Evolutionary conservation across 129 eudicot species (phyloP).

Genomic region (Centaurea solstitialis): DNA sequence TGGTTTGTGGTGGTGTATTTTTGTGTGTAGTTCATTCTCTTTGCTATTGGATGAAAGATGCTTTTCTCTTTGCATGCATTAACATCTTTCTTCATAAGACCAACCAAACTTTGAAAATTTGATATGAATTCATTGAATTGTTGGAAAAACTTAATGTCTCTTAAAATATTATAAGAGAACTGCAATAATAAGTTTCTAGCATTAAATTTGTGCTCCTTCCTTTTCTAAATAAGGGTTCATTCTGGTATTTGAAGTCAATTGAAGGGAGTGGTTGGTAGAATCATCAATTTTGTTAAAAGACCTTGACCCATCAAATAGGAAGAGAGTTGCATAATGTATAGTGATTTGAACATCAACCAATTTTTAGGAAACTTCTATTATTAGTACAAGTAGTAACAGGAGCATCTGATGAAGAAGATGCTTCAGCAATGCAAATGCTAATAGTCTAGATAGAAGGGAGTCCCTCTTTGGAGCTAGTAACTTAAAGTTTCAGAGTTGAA

Average conservation of each 20-base stretch:
- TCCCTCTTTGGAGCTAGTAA: not conserved
- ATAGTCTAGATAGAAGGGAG: not conserved
- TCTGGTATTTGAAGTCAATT: not conserved
- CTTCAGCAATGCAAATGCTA: not conserved
- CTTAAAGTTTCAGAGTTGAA: not conserved
- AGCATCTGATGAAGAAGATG: not conserved
- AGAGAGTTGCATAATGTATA: not conserved
- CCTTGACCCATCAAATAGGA: not conserved
- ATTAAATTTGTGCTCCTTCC: not conserved
- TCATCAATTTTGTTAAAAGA: not conserved
- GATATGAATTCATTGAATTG: not conserved
- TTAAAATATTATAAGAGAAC: not conserved
- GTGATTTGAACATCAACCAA: not conserved
- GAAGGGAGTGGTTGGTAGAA: not conserved
- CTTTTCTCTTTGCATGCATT: not conserved
- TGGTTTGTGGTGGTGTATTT: not conserved
- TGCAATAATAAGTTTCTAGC: not conserved
- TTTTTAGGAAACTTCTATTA: not conserved
- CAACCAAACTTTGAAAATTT: not conserved
- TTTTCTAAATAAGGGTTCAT: not conserved
- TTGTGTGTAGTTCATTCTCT: not conserved
- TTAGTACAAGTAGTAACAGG: not conserved
- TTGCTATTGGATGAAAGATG: not conserved
- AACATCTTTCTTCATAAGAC: not conserved
- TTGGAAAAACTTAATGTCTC: not conserved